phyloP scores from a whole-genome alignment of 345 rosid genomes.

The Hibiscus tridactylites region DNA sequence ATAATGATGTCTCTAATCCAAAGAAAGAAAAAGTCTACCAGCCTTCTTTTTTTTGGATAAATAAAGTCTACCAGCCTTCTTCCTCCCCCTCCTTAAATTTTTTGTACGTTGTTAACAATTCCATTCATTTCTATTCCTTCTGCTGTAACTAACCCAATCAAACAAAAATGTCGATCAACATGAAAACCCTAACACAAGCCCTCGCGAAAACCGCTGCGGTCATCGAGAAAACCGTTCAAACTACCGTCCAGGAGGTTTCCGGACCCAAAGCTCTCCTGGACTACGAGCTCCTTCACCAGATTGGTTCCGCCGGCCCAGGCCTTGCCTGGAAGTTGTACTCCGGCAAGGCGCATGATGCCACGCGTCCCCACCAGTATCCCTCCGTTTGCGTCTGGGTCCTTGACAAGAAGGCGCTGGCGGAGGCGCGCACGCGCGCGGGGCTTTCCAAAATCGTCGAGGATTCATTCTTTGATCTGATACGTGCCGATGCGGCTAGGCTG shows the following conservation, averaged over 20 bases:
- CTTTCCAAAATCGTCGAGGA: constrained; percentile 84
- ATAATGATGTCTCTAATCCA: not conserved
- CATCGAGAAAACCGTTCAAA: constrained; percentile 89
- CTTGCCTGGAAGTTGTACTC: constrained; percentile 85
- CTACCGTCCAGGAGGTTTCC: constrained; percentile 96
- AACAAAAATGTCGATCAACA: constrained; percentile 67
- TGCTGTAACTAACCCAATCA: not conserved
- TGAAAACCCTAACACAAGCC: constrained; percentile 87
- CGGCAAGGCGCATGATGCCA: constrained; percentile 63
- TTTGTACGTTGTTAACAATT: not conserved
- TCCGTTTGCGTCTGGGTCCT: constrained; percentile 91
- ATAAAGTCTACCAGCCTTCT: not conserved
- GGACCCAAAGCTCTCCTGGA: constrained; percentile 91
- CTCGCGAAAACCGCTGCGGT: constrained; percentile 95
- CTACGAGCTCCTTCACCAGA: constrained; percentile 86
- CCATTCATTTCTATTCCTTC: not conserved
- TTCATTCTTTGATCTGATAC: constrained; percentile 65
- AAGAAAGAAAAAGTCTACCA: not conserved
- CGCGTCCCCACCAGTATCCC: constrained; percentile 81
- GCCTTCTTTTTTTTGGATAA: too few relatives aligned
- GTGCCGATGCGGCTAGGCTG: constrained; percentile 74
- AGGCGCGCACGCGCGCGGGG: constrained; percentile 70
- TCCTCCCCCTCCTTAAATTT: not conserved
- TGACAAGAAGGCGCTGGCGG: constrained; percentile 74
- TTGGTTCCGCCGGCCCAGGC: constrained; percentile 99